These are phyloP conservation scores for Eragrostis nindensis DNA, from an alignment of 176 grass and related monocot species.

Conservation along the genomic window DNA sequence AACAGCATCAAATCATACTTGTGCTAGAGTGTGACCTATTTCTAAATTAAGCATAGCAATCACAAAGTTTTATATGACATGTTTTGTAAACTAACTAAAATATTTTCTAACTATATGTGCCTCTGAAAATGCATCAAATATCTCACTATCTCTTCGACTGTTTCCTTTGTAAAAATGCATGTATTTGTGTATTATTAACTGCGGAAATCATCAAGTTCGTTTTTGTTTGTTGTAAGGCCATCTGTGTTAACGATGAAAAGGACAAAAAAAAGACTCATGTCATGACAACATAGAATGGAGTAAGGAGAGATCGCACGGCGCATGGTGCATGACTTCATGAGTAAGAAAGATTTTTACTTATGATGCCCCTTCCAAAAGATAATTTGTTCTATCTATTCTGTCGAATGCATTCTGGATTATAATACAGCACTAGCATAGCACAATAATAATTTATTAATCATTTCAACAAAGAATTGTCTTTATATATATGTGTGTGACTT, in stretches of 20 bases:
- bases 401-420: neutral
- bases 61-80: neutral
- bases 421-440: neutral
- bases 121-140: neutral
- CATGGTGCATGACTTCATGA: no score
- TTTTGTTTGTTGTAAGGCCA: neutral
- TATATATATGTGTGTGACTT: neutral
- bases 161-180: neutral
- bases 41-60: neutral
- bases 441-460: neutral
- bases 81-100: neutral
- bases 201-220: neutral
- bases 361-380: neutral
- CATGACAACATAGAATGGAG: neutral
- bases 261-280: neutral
- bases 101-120: neutral
- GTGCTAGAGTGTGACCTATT: neutral
- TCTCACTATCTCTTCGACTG: no score
- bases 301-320: neutral
- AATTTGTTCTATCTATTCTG: neutral
- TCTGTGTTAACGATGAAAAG: neutral
- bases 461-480: neutral
- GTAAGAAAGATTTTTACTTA: neutral
- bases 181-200: neutral
- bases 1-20: neutral